Evolutionary conservation across 768 basidiomycete species (phyloP).

Genomic region (Tricholoma sp.): DNA sequence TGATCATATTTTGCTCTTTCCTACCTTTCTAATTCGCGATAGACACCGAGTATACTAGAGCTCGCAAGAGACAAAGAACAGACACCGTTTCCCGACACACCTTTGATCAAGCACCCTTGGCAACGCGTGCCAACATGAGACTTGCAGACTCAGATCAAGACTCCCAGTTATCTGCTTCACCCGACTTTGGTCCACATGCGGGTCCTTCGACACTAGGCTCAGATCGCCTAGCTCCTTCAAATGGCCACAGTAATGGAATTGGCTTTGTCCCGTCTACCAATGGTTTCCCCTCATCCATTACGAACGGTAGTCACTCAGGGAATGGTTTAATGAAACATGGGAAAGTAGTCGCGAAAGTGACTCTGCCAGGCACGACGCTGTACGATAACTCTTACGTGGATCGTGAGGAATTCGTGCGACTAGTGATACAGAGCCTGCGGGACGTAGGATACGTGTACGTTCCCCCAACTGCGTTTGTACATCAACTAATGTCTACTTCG

Average conservation of each 20-base stretch:
- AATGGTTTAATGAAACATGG: conserved; percentile 51
- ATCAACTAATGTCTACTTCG: background rate
- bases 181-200: conserved; percentile 37
- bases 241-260: conserved; percentile 43
- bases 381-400: conserved; percentile 78
- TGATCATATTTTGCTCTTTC: conserved; percentile 5
- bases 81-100: conserved; percentile 29
- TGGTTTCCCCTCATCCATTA: conserved; percentile 29
- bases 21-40: conserved; percentile 18
- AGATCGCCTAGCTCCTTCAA: conserved; percentile 27
- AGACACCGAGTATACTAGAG: conserved; percentile 51
- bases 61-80: conserved; percentile 69
- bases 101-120: conserved; percentile 27
- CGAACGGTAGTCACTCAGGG: conserved; percentile 32
- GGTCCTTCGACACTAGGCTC: conserved; percentile 47
- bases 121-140: conserved; percentile 40
- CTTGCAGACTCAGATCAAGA: conserved; percentile 46
- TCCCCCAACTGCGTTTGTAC: conserved; percentile 9
- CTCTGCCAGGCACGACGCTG: conserved; percentile 65
- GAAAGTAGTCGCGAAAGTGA: conserved; percentile 54
- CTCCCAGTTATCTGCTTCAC: conserved; percentile 39
- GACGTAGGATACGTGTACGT: conserved; percentile 70
- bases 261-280: conserved; percentile 27
- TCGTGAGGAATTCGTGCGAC: conserved; percentile 85
- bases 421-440: conserved; percentile 83